These are phyloP conservation scores for Aspergillus brasiliensis DNA, from an alignment of 2,329 filamentous ascomycete genomes.

Conservation along the genomic window DNA sequence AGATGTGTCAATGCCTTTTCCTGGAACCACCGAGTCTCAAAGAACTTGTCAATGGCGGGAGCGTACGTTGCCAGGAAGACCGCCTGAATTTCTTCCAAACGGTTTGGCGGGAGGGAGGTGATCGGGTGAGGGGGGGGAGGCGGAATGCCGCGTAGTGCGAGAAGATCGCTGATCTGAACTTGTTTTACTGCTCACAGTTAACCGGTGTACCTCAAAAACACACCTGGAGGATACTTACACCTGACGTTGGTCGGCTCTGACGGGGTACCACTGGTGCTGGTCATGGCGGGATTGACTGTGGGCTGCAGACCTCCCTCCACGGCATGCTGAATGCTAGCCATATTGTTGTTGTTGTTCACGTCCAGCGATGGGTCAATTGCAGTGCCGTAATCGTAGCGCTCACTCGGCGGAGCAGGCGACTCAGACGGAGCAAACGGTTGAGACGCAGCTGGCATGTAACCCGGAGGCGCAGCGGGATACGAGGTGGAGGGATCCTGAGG, in stretches of 20 bases:
- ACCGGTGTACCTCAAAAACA: conserved; percentile 22
- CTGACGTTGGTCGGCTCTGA: conserved; percentile 51
- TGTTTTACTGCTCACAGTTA: conserved; percentile 60
- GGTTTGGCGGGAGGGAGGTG: conserved; percentile 47
- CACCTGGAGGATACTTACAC: conserved; percentile 42
- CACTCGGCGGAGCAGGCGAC: conserved; percentile 42
- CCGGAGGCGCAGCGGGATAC: conserved; percentile 42
- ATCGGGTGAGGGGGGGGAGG: conserved; percentile 58
- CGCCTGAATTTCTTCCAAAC: conserved; percentile 68
- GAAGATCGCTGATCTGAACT: conserved; percentile 74
- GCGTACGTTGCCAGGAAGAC: conserved; percentile 78
- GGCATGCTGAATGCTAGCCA: conserved; percentile 38
- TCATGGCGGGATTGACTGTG: conserved; percentile 27
- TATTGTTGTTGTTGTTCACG: conserved; percentile 36
- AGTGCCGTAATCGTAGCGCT: conserved; percentile 59
- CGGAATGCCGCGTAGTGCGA: conserved; percentile 63
- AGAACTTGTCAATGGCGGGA: conserved; percentile 70
- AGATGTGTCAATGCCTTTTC: conserved; percentile 56
- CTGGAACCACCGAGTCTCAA: conserved; percentile 83
- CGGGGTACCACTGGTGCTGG: conserved; percentile 24
- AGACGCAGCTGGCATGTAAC: conserved; percentile 42
- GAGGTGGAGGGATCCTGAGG: conserved; percentile 39
- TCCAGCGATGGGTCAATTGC: conserved; percentile 70
- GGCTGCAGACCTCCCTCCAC: conserved; percentile 31
- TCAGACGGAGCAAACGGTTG: conserved; percentile 45